phyloP scores from a whole-genome alignment of 257 asterid genomes.

The Thymus mandschuricus region DNA sequence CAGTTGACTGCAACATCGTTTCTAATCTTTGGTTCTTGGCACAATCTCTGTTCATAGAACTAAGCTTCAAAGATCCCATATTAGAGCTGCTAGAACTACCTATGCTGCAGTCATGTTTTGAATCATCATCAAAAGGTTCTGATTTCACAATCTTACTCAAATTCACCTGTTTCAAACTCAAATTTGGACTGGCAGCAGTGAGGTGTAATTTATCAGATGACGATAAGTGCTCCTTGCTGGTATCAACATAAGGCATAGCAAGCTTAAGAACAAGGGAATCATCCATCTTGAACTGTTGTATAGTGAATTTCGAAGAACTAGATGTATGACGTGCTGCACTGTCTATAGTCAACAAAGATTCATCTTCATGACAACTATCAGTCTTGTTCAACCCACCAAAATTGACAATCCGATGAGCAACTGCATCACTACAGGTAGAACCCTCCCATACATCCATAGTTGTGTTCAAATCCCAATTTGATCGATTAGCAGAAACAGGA shows the following conservation, averaged over 20 bases:
- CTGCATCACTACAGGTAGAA: conserved; percentile 42
- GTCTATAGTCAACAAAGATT: conserved; percentile 38
- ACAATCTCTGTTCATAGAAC: conserved; percentile 50
- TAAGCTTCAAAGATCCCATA: conserved; percentile 37
- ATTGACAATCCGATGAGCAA: conserved; percentile 34
- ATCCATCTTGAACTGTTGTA: conserved; percentile 39
- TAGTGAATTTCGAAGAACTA: conserved; percentile 35
- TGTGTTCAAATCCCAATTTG: conserved; percentile 89
- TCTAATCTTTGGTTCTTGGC: conserved; percentile 38
- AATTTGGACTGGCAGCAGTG: conserved; percentile 29
- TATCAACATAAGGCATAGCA: conserved; percentile 42
- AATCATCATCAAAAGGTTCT: conserved; percentile 66
- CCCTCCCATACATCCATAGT: conserved; percentile 91
- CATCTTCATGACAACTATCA: conserved; percentile 19
- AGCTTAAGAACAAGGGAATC: conserved; percentile 77
- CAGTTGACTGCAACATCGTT: conserved; percentile 35
- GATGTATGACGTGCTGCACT: conserved; percentile 33
- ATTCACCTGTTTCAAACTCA: conserved; percentile 38
- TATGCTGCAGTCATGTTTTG: conserved; percentile 39
- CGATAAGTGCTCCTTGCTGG: conserved; percentile 35
- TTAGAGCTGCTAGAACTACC: conserved; percentile 45
- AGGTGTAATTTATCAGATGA: conserved; percentile 34
- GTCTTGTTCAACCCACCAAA: conserved; percentile 36
- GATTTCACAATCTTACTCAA: conserved; percentile 52
- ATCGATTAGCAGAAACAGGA: conserved; percentile 49